Base-by-base conservation (phyloP, 306 rosid species). In the Biancaea sappan region DNA sequence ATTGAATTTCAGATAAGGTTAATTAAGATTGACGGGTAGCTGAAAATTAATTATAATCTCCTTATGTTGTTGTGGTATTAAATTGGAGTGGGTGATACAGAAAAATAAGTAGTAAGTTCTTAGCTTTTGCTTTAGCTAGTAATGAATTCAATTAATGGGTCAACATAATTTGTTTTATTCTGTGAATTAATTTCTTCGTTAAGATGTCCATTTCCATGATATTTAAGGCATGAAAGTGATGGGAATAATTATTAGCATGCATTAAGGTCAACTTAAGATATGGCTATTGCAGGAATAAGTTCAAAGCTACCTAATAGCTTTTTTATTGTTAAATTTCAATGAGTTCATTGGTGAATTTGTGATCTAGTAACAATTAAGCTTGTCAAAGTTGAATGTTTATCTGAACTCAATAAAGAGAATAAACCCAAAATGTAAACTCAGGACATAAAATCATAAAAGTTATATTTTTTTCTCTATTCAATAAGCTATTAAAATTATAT, bases 131-230 rank as follows among this genome's bases (percentile, higher is more conserved):
- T 18, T 34, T 19, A 1, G 29, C 13, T n/a, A n/a, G 37, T 18
- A 62, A 62, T 35, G 29, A 62, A n/a, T n/a, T n/a, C n/a, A 62
- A 31, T 62, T 19, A 62, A 21, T 37, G 68, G n/a, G 48, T 19
- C 48, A 62, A 21, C 68, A n/a, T n/a, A n/a, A 35, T 62, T 60
- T 60, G 0, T 7, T 35, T 32, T 26, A 16, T 22, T 1, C n/a
- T 18, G 15, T 18, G 47, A 34, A 60, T 31, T 59, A 43, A 46
- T 7, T 3, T 15, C 2, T 7, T 46, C 52, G 52, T 46, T 15
- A 46, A 46, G 52, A 2, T 46, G 52, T 46, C n/a, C 16, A 11
- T 41, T 41, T 41, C n/a, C n/a, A 41, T n/a, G 0, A 0, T 5
- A 8, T 0, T 31, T 16, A 60, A 60, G n/a, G 28, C 26, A 60